These are phyloP conservation scores for Suillus variegatus DNA, from an alignment of 768 basidiomycete species.

Conservation along the genomic window DNA sequence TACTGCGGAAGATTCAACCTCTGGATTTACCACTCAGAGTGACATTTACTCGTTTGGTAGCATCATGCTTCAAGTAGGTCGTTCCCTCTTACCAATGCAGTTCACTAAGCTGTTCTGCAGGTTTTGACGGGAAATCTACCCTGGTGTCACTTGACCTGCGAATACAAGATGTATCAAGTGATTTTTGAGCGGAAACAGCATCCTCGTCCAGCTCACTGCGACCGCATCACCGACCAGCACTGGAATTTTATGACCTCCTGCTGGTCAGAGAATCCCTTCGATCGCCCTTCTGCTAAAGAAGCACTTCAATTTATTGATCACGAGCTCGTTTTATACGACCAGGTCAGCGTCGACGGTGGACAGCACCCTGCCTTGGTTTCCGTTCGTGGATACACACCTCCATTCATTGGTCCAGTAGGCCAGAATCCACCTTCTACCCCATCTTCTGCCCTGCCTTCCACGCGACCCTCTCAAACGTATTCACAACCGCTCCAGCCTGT, in stretches of 20 bases:
- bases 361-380: neutral
- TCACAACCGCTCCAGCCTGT: too few relatives aligned
- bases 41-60: conserved; percentile 49
- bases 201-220: neutral
- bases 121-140: neutral
- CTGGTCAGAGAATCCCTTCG: neutral
- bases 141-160: neutral
- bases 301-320: neutral
- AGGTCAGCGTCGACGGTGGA: neutral
- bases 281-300: conserved; percentile 1
- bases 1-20: neutral
- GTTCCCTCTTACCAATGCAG: neutral
- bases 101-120: neutral
- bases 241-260: neutral
- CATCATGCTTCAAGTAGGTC: conserved; percentile 25
- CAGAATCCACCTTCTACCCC: neutral
- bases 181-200: neutral
- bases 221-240: neutral
- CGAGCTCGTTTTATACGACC: neutral
- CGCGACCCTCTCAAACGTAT: too few relatives aligned
- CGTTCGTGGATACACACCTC: neutral
- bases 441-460: too few relatives aligned
- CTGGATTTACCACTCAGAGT: conserved; percentile 15
- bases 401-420: neutral
- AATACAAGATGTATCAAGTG: neutral